Base-by-base conservation (phyloP, 129 eudicot species). In the Chrysanthemum makinoi region DNA sequence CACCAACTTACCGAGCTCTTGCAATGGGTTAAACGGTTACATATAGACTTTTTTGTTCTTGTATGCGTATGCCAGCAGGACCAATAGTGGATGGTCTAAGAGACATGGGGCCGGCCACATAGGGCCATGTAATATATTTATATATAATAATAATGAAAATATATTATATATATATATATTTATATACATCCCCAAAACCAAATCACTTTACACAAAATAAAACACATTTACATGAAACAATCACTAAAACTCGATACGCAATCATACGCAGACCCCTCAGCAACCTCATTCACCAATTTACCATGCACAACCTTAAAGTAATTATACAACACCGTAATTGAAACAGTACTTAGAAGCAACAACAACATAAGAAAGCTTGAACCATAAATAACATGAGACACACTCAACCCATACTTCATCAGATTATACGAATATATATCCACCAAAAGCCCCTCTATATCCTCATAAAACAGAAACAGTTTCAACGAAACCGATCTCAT, bases 281-380 rank as follows among this genome's bases (percentile, higher is more conserved):
- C 88, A 73, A 90, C 80, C 79, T 87, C 95, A 13, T 72, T 70
- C 2, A 83, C 95, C 70, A 90, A 65, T 57, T 90, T 88, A n/a
- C 95, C 97, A 16, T 80, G 87, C 56, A 91, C 75, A 6, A 84
- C 95, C 78, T 83, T 88, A 64, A 96, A 91, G 51, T 88, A 86
- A 89, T 88, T 83, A 82, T 81, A 91, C 74, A 91, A 58, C 28
- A 88, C 97, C 2, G 83, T 80, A 65, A 43, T 64, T 0, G 88
- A 77, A 8, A 88, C 83, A 46, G 77, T 63, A 55, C 75, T 47
- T 47, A 77, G 69, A 65, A 91, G 86, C 88, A 88, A 72, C 15
- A 82, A 6, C 61, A 84, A 3, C 6, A 91, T 86, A 71, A 84
- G 66, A 19, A 76, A 57, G 6, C 81, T 72, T 19, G 88, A 75